Evolutionary conservation across 257 asterid species (phyloP).

Genomic region (Hygrophila difformis): DNA sequence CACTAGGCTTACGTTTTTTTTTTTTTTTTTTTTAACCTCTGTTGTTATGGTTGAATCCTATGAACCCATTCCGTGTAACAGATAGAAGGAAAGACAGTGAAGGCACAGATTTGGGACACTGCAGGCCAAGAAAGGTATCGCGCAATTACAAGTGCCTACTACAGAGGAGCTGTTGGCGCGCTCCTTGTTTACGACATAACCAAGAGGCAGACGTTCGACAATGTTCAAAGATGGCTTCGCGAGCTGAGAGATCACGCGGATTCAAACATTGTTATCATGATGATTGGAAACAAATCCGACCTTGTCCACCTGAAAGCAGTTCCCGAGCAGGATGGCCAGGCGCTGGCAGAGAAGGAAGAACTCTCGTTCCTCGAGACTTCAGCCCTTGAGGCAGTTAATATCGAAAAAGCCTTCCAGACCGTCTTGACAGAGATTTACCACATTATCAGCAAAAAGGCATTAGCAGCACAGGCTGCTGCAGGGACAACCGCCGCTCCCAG

Average conservation of each 20-base stretch:
- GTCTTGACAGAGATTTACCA: conserved; percentile 58
- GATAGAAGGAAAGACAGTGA: conserved; percentile 76
- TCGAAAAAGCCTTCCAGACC: conserved; percentile 70
- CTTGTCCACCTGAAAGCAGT: conserved; percentile 71
- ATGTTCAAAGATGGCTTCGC: conserved; percentile 73
- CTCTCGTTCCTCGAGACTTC: conserved; percentile 78
- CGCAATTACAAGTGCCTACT: conserved; percentile 78
- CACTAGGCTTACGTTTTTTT: too few relatives aligned
- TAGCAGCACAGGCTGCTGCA: conserved; percentile 77
- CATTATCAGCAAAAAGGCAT: conserved; percentile 72
- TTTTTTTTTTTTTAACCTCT: too few relatives aligned
- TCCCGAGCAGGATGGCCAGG: conserved; percentile 53
- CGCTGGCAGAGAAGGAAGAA: conserved; percentile 75
- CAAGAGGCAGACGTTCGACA: conserved; percentile 69
- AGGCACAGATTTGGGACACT: conserved; percentile 86
- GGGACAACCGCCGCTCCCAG: conserved; percentile 42
- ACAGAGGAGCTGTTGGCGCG: conserved; percentile 84
- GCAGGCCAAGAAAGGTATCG: conserved; percentile 86
- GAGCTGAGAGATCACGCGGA: conserved; percentile 80
- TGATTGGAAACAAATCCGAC: conserved; percentile 80
- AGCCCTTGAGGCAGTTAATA: conserved; percentile 56
- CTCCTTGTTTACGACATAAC: conserved; percentile 76
- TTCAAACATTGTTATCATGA: conserved; percentile 72
- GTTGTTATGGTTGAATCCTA: too few relatives aligned
- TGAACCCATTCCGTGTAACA: too few relatives aligned